Evolutionary conservation across 1,284 basidiomycete species (phyloP), one percentile per base, ranked within the genome.

Genomic region (Microbotryum silenes-acaulis): DNA sequence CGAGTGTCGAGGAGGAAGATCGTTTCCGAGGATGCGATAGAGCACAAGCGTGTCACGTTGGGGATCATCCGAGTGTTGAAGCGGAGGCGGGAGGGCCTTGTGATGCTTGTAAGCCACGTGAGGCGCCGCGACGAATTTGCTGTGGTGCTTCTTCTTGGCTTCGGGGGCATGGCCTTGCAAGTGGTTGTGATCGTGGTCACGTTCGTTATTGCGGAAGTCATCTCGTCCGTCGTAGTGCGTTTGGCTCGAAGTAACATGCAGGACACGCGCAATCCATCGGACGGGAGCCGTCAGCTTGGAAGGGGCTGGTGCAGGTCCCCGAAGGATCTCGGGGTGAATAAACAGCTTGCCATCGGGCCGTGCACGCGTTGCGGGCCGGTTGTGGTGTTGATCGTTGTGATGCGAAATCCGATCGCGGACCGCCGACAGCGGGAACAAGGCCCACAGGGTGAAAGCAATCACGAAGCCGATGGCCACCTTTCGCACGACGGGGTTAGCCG

Each of bases 21-120:
- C 73, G 64, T 73, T 74, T 58, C 73, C 73, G 44, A 74, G 63
- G 56, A 74, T 73, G 14, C 73, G 67, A 56, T 74, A 74, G 14
- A 74, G 60, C 9, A 73, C 67, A 25, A 74, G 62, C 5, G 72
- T 71, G 62, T 73, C 72, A 51, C 73, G 68, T 33, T 74, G 58
- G 14, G 72, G 70, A 6, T 46, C 63, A 42, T 61, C 65, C 10
- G 57, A 56, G 31, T 69, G 68, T 18, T 65, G 53, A 46, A 60
- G 46, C 3, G 68, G 65, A 5, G 67, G 67, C 25, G 65, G 65
- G 6, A 64, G 57, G 4, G 67, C 65, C 5, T 64, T 46, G 44
- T 61, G 65, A 16, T 66, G 62, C 47, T 59, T 51, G 47, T 62
- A 69, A n/a, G 60, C 59, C 50, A 69, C 63, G 23, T 57, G 56